Conservation (phyloP, 1,139 yeast genomes). For the Pichia terricola region DNA sequence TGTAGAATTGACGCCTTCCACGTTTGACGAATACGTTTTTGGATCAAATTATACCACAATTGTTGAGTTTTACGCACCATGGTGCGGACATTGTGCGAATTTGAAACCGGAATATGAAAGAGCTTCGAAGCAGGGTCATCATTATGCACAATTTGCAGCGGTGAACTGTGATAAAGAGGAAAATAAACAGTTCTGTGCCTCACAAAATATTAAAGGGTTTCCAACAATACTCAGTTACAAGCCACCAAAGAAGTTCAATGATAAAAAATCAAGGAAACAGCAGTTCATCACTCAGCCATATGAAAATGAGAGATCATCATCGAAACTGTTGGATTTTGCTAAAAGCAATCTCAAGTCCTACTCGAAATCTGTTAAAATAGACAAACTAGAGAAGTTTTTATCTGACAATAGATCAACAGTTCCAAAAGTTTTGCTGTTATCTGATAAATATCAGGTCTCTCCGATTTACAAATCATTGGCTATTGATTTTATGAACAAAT, state of each 20-base stretch:
- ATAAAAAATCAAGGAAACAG: conserved; percentile 17
- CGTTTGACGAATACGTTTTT: conserved; percentile 57
- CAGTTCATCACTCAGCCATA: conserved; percentile 58
- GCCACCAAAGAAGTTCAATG: conserved; percentile 54
- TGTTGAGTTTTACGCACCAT: conserved; percentile 93
- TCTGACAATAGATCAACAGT: conserved; percentile 19
- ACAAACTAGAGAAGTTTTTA: conserved; percentile 27
- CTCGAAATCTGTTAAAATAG: conserved; percentile 40
- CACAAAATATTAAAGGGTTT: conserved; percentile 59
- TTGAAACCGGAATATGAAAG: conserved; percentile 48
- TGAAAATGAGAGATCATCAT: conserved; percentile 57
- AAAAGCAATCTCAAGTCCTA: conserved; percentile 63
- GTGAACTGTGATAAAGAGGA: conserved; percentile 72
- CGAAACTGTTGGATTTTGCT: conserved; percentile 49
- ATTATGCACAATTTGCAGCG: conserved; percentile 66
- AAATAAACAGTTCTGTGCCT: conserved; percentile 64
- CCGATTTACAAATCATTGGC: conserved; percentile 67
- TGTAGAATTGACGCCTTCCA: conserved; percentile 23
- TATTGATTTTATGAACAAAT: conserved; percentile 51
- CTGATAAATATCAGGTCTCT: conserved; percentile 41
- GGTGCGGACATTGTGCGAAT: conserved; percentile 81
- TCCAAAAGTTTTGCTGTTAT: conserved; percentile 35
- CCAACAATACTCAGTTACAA: conserved; percentile 78
- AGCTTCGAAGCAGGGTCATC: conserved; percentile 52
- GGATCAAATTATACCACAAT: conserved; percentile 68